Conservation (phyloP, 139 green algal genomes). For the Desmodesmus armatus region DNA sequence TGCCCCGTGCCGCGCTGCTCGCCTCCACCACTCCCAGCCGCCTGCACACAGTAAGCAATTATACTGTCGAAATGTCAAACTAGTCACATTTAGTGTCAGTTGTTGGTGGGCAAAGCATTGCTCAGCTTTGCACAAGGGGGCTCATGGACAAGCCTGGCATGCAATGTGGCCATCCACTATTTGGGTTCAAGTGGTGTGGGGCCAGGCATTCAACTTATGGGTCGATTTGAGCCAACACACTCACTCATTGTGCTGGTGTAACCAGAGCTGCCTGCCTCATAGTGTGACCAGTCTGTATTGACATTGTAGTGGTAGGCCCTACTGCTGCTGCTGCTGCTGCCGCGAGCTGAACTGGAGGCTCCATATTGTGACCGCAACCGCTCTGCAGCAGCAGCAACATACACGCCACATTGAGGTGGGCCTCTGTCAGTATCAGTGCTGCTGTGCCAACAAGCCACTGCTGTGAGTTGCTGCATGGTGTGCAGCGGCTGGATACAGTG, state of each 20-base stretch:
- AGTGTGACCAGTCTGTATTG: conserved; percentile 34
- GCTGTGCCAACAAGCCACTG: background rate
- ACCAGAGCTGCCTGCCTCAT: background rate
- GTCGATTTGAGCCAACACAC: too few relatives aligned
- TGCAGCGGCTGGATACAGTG: too few relatives aligned
- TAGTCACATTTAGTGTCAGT: too few relatives aligned
- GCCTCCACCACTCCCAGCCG: conserved; percentile 17
- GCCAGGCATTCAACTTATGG: too few relatives aligned
- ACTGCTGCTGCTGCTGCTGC: conserved; percentile 18
- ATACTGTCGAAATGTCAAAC: background rate
- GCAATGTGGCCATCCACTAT: background rate
- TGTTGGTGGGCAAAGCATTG: too few relatives aligned
- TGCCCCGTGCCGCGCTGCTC: background rate
- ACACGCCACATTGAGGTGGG: background rate
- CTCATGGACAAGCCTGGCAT: too few relatives aligned
- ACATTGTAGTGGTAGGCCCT: conserved; percentile 3
- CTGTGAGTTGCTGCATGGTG: background rate
- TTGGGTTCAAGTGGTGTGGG: background rate
- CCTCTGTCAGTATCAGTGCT: background rate
- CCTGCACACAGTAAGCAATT: background rate
- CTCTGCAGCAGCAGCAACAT: background rate
- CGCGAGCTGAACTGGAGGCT: background rate
- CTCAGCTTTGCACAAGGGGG: too few relatives aligned
- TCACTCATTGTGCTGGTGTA: conserved; percentile 41
- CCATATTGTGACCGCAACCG: background rate